Conservation (phyloP, 805 yeast genomes). For the Pichia cabralensis region DNA sequence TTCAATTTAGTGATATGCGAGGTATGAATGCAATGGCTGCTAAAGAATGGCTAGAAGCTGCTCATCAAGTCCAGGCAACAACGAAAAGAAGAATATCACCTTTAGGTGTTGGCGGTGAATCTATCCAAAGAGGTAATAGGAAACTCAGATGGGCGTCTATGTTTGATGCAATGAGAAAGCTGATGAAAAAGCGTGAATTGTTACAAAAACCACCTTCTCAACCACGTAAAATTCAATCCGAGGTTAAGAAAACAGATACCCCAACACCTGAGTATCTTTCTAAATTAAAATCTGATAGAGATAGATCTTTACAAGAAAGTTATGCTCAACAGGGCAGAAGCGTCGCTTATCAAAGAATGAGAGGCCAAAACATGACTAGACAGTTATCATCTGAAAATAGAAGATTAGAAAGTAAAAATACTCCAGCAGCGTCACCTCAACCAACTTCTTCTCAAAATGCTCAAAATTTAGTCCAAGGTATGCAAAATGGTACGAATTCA, state of each 20-base stretch:
- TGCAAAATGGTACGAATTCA: conserved; percentile 34
- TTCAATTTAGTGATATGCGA: conserved; percentile 77
- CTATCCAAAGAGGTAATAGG: conserved; percentile 87
- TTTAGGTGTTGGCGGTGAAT: conserved; percentile 85
- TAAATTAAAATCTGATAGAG: conserved; percentile 74
- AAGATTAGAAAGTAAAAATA: conserved; percentile 10
- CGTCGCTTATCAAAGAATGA: conserved; percentile 16
- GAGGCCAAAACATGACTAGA: conserved; percentile 14
- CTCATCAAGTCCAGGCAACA: conserved; percentile 78
- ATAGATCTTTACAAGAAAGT: conserved; percentile 73
- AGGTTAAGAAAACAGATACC: conserved; percentile 33
- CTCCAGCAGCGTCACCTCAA: conserved; percentile 9
- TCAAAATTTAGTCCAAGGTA: background rate
- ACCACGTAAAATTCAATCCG: conserved; percentile 22
- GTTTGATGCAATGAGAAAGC: conserved; percentile 90
- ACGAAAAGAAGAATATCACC: conserved; percentile 87
- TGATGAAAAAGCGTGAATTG: conserved; percentile 81
- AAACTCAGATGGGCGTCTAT: conserved; percentile 92
- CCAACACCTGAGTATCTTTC: conserved; percentile 83
- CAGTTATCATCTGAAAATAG: conserved; percentile 11
- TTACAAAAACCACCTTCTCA: conserved; percentile 49
- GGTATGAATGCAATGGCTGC: conserved; percentile 80
- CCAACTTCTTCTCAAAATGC: background rate
- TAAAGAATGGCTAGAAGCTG: conserved; percentile 86
- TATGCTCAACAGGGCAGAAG: conserved; percentile 29